These are phyloP conservation scores for Corylus avellana DNA, from an alignment of 306 rosid species.

Conservation along the genomic window DNA sequence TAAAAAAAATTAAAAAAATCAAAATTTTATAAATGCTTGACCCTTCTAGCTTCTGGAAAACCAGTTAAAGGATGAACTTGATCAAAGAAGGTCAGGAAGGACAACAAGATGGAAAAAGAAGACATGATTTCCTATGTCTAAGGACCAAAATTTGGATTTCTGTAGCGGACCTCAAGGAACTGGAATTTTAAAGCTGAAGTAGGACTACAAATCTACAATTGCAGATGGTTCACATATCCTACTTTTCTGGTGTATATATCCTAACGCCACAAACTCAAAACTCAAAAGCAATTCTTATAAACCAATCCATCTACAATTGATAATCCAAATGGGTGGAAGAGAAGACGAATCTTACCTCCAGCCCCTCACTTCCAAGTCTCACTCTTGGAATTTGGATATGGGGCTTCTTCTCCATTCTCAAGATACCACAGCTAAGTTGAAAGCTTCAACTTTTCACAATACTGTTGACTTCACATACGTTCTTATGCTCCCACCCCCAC, in stretches of 20 bases:
- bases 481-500: no score
- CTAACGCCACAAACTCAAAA: neutral
- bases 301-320: neutral
- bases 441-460: neutral
- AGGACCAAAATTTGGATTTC: neutral
- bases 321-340: no score
- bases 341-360: slow-evolving; percentile 13
- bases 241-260: neutral
- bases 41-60: neutral
- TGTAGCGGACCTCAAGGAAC: neutral
- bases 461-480: no score
- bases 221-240: neutral
- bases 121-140: neutral
- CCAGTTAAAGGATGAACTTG: neutral
- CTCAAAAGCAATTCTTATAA: neutral
- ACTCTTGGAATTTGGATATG: slow-evolving; percentile 17
- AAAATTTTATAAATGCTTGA: neutral
- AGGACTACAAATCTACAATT: neutral
- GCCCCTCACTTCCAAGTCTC: slow-evolving; percentile 12
- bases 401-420: slow-evolving; percentile 17
- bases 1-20: neutral
- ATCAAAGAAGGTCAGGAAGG: neutral
- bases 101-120: neutral
- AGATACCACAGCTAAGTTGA: neutral
- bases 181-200: neutral